Evolutionary conservation across 208 protist genomes (phyloP), one percentile per base, ranked within the genome.

Genomic region (Phytomonas serpens): DNA sequence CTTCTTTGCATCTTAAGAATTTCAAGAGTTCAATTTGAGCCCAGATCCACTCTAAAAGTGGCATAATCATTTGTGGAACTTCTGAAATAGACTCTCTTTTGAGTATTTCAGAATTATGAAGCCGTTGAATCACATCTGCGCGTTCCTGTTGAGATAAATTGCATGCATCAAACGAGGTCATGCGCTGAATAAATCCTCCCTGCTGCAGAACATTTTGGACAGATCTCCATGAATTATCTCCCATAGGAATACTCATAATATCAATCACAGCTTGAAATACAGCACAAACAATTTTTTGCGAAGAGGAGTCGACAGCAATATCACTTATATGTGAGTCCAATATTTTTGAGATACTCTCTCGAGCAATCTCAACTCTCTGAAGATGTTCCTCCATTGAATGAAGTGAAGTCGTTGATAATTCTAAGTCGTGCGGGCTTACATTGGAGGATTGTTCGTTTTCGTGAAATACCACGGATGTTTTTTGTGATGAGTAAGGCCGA

Each of bases 211-310:
- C 40, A 32, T 37, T 65, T 64, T 79, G 72, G 52, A 82, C 68
- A 68, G 42, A 23, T 16, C 16, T 16, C 82, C 78, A 87, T 52
- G 61, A 52, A 31, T 63, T 64, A 66, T 62, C 38, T 3, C 30
- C 14, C 3, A 71, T 6, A 27, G 42, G 57, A 69, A 79, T 78
- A 32, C 82, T 74, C 37, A 87, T 37, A 42, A 87, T 72, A 51
- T 77, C 76, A 3, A 87, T 62, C 10, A 87, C 76, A 69, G 77
- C 68, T 67, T 79, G 61, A 11, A 87, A 31, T 65, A 87, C 73
- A 29, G 70, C 29, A 37, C 65, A 63, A 9, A 82, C 72, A 38
- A 76, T 29, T 11, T 68, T 66, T 10, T 76, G 79, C 2, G 82
- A 76, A 34, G 36, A 77, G 27, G 36, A 64, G 42, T 87, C 80